phyloP scores from a whole-genome alignment of 805 yeast genomes.

The Gaillardinia entomophila region DNA sequence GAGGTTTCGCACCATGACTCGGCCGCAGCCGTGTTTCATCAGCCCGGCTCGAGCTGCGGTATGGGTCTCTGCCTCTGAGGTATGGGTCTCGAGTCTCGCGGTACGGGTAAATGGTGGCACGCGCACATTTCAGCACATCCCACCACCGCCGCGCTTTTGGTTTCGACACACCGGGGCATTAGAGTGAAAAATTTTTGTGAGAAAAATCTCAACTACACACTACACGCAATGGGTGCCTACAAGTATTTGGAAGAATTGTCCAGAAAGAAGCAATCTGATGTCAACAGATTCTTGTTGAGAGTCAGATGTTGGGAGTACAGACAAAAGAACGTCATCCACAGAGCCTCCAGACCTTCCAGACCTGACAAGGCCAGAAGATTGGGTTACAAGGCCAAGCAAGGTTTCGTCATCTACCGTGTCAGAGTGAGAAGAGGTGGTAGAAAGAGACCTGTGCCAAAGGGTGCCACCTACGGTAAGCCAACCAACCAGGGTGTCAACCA shows the following conservation, averaged over 20 bases:
- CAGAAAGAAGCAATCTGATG: slow-evolving; percentile 99
- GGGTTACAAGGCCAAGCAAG: slow-evolving; percentile 99
- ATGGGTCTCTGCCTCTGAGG: too few species aligned
- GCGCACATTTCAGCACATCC: too few species aligned
- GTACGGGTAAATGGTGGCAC: too few species aligned
- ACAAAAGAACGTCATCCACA: slow-evolving; percentile 97
- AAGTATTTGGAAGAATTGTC: slow-evolving; percentile 98
- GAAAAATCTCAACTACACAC: too few species aligned
- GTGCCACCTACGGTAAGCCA: slow-evolving; percentile 99
- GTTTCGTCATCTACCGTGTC: slow-evolving; percentile 96
- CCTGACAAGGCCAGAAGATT: slow-evolving; percentile 99
- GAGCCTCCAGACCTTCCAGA: slow-evolving; percentile 97
- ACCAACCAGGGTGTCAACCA: slow-evolving; percentile 99
- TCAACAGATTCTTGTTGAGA: slow-evolving; percentile 96
- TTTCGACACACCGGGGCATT: too few species aligned
- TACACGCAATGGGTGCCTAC: slow-evolving; percentile 99
- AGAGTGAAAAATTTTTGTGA: too few species aligned
- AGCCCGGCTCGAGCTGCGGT: too few species aligned
- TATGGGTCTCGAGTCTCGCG: too few species aligned
- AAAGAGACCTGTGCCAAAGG: slow-evolving; percentile 99
- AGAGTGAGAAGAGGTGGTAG: slow-evolving; percentile 99
- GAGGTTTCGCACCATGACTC: too few species aligned
- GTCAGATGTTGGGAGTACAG: slow-evolving; percentile 99
- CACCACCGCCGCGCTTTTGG: too few species aligned
- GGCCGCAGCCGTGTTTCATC: too few species aligned